A percentile compares a stretch with the other conserved stretches of the same genome.
Conservation (phyloP, 2,329 filamentous ascomycete species). For the Zymoseptoria passerinii region DNA sequence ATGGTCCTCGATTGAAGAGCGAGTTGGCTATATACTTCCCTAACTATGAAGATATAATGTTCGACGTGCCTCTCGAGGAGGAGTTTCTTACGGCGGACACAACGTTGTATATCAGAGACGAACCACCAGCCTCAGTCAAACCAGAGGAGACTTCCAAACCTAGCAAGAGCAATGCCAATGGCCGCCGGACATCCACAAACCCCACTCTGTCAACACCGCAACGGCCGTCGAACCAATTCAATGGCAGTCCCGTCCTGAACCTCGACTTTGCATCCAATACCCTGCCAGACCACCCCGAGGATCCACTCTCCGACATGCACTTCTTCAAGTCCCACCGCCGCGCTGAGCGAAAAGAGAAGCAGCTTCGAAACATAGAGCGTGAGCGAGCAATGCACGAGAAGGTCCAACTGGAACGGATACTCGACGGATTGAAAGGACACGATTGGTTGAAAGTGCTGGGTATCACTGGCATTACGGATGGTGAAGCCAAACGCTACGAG, state of each 20-base stretch:
- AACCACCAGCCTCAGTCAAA: conserved; percentile 9
- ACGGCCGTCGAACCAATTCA: conserved; percentile 12
- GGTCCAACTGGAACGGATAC: conserved; percentile 54
- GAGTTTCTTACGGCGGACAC: conserved; percentile 45
- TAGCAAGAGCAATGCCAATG: conserved; percentile 4
- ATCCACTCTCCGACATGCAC: conserved; percentile 49
- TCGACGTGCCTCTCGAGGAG: conserved; percentile 68
- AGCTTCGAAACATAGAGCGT: conserved; percentile 59
- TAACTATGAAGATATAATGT: conserved; percentile 90
- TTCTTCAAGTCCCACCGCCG: conserved; percentile 53
- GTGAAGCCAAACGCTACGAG: conserved; percentile 78
- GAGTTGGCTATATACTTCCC: conserved; percentile 85
- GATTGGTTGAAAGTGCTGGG: conserved; percentile 94
- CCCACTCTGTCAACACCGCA: conserved; percentile 12
- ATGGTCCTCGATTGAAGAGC: conserved; percentile 75
- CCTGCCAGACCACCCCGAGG: conserved; percentile 33
- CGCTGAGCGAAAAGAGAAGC: conserved; percentile 58
- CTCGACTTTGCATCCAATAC: conserved; percentile 20
- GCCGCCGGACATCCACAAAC: conserved; percentile 10
- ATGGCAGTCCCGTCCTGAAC: conserved; percentile 14
- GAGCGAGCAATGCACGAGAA: conserved; percentile 60
- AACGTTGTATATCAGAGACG: conserved; percentile 25
- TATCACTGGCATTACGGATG: conserved; percentile 74
- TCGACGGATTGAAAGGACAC: conserved; percentile 78
- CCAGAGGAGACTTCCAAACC: conserved; percentile 9